Evolutionary conservation across 225 moss, liverwort and hornwort species (phyloP).

Genomic region (Marchantia polymorpha): DNA sequence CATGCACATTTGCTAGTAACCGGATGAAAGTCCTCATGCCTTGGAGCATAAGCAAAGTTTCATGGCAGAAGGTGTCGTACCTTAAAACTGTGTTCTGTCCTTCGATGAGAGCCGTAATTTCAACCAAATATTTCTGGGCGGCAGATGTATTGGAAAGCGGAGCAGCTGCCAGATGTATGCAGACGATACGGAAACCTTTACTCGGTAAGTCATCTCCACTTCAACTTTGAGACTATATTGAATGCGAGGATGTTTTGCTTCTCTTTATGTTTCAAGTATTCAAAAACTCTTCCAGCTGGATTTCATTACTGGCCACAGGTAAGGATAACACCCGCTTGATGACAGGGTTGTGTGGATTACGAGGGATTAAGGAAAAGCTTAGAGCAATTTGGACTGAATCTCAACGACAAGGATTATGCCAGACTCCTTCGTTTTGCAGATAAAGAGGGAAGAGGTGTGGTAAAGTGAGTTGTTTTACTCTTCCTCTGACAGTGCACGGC

Average conservation of each 20-base stretch:
- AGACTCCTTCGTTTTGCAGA: conserved; percentile 44
- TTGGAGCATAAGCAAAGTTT: no score
- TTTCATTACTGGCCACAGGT: no score
- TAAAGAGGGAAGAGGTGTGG: conserved; percentile 46
- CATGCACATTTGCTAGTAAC: no score
- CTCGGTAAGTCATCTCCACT: conserved; percentile 3
- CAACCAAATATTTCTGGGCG: not conserved
- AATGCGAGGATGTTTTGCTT: not conserved
- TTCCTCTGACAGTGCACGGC: no score
- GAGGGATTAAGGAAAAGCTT: conserved; percentile 42
- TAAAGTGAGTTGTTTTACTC: conserved; percentile 25
- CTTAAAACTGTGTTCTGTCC: no score
- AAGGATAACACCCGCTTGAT: not conserved
- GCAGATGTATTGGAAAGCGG: conserved; percentile 49
- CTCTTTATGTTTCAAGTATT: no score
- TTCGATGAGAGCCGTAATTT: not conserved
- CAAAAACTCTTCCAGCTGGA: no score
- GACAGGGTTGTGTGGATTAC: conserved; percentile 39
- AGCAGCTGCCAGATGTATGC: conserved; percentile 44
- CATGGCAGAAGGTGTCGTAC: no score
- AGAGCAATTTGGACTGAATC: conserved; percentile 45
- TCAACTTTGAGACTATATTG: no score
- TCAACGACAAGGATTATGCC: conserved; percentile 35
- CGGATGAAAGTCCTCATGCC: no score
- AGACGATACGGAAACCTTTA: conserved; percentile 38